A percentile compares a stretch with the other conserved stretches of the same genome.
These are phyloP conservation scores for Phytophthora brassicae DNA, from an alignment of 352 stramenopile genomes.

Conservation along the genomic window DNA sequence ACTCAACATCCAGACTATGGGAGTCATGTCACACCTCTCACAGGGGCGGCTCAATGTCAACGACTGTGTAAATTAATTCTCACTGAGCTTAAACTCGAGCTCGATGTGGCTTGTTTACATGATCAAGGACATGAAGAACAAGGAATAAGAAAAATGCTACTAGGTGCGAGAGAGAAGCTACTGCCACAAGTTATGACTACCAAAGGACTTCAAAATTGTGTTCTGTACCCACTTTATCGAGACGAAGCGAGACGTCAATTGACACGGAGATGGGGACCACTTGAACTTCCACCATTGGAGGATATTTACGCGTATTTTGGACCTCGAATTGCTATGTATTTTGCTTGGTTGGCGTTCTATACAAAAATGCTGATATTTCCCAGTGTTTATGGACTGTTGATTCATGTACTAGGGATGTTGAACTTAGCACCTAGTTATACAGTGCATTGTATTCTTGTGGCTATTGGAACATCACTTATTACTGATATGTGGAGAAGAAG, in stretches of 20 bases:
- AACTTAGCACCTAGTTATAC: constrained; percentile 46
- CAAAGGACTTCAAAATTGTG: constrained; percentile 26
- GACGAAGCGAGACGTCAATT: constrained; percentile 51
- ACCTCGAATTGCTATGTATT: constrained; percentile 71
- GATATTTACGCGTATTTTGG: constrained; percentile 72
- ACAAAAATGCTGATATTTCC: constrained; percentile 72
- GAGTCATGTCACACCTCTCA: constrained; percentile 47
- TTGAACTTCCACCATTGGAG: constrained; percentile 38
- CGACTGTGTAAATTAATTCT: constrained; percentile 58
- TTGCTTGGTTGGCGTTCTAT: constrained; percentile 86
- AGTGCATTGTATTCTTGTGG: constrained; percentile 47
- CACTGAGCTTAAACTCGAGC: constrained; percentile 38
- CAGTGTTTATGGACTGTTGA: constrained; percentile 46
- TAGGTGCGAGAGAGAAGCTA: constrained; percentile 45
- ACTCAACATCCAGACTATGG: constrained; percentile 45
- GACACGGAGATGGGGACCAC: constrained; percentile 43
- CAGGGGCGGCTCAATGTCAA: constrained; percentile 53
- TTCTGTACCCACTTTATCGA: constrained; percentile 61
- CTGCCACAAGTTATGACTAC: constrained; percentile 37
- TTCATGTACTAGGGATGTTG: constrained; percentile 49
- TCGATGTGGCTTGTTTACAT: constrained; percentile 39
- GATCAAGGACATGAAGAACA: constrained; percentile 7
- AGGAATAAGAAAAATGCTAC: constrained; percentile 19
- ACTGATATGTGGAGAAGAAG: constrained; percentile 55
- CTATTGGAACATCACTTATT: constrained; percentile 63